Conservation (phyloP, 805 yeast genomes). For the Yamadazyma laniorum region DNA sequence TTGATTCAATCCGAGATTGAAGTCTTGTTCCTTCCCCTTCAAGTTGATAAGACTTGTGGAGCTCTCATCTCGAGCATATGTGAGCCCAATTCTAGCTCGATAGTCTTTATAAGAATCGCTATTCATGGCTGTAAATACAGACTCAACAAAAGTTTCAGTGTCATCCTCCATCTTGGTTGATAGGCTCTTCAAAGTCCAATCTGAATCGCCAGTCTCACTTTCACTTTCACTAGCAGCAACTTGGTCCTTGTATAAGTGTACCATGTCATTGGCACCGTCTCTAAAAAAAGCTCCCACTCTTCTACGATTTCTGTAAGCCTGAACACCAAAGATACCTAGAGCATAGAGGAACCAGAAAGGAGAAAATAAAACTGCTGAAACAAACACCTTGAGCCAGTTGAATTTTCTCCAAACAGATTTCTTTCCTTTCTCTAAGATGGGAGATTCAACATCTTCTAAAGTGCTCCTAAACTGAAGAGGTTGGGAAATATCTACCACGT, state of each 20-base stretch:
- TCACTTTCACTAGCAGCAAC: slow-evolving; percentile 3
- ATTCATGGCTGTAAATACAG: slow-evolving; percentile 58
- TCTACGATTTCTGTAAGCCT: slow-evolving; percentile 29
- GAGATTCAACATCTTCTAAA: slow-evolving; percentile 2
- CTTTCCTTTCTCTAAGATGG: slow-evolving; percentile 22
- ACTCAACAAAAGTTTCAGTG: slow-evolving; percentile 63
- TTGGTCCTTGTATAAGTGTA: slow-evolving; percentile 22
- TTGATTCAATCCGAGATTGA: slow-evolving; percentile 36
- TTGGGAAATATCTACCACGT: slow-evolving; percentile 50
- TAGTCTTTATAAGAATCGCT: slow-evolving; percentile 23
- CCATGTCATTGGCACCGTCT: slow-evolving; percentile 26
- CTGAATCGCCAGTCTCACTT: neutral
- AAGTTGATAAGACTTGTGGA: slow-evolving; percentile 14
- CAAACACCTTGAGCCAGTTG: slow-evolving; percentile 48
- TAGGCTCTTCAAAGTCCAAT: slow-evolving; percentile 10
- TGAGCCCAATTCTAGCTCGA: slow-evolving; percentile 4
- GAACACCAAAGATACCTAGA: slow-evolving; percentile 39
- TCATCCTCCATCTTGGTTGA: slow-evolving; percentile 49
- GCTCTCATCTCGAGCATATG: neutral
- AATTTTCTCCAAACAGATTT: slow-evolving; percentile 29
- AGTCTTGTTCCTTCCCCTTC: slow-evolving; percentile 21
- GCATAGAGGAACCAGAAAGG: slow-evolving; percentile 68
- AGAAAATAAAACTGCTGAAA: slow-evolving; percentile 48
- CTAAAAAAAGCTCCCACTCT: slow-evolving; percentile 28
- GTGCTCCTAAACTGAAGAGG: slow-evolving; percentile 30